Evolutionary conservation across 768 basidiomycete species (phyloP).

Genomic region (Trichaptum fuscoviolaceum): DNA sequence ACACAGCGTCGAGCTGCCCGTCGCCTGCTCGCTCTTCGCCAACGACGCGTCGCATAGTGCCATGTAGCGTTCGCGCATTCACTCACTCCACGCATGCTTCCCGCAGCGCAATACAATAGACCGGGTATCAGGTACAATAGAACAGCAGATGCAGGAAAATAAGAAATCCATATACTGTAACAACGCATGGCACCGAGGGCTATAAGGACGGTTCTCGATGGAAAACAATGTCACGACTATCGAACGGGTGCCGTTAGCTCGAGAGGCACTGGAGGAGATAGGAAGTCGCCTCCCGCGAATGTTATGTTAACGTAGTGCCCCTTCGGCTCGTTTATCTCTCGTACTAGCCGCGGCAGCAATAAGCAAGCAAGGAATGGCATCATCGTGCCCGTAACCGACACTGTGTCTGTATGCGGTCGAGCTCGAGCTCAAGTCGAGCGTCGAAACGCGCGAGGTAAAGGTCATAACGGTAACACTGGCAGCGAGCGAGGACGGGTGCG

Average conservation of each 20-base stretch:
- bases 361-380: neutral
- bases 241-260: neutral
- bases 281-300: neutral
- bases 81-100: neutral
- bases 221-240: neutral
- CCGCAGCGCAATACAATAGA: neutral
- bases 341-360: neutral
- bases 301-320: neutral
- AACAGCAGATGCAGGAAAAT: too few relatives aligned
- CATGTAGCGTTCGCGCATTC: neutral
- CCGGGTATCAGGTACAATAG: neutral
- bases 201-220: neutral
- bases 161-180: neutral
- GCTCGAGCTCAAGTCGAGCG: too few relatives aligned
- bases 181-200: neutral
- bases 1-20: constrained; percentile 10
- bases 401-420: too few relatives aligned
- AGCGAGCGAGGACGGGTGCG: too few relatives aligned
- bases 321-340: neutral
- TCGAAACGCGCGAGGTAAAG: too few relatives aligned
- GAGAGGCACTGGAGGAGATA: neutral
- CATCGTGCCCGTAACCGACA: too few relatives aligned
- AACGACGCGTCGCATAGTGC: neutral
- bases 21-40: constrained; percentile 12
- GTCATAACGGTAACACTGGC: too few relatives aligned